A percentile compares a stretch with the other conserved stretches of the same genome.
These are phyloP conservation scores for Epichloe hybrida DNA, from an alignment of 2,329 filamentous ascomycete species.

Conservation along the genomic window DNA sequence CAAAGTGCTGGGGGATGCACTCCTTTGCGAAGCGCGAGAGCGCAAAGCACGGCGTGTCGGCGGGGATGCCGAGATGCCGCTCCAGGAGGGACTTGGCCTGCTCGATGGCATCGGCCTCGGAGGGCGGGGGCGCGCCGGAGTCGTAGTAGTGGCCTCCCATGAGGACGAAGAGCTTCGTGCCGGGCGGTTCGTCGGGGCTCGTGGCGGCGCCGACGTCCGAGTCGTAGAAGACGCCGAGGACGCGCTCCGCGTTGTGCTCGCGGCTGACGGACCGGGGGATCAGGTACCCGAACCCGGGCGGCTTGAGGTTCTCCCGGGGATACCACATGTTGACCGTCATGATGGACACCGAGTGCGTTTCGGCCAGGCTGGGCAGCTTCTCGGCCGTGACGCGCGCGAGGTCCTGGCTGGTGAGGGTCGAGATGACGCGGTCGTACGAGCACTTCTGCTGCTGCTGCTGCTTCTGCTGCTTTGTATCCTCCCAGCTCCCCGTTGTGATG, in stretches of 20 bases:
- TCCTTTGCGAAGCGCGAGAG: conserved; percentile 46
- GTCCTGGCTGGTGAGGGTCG: conserved; percentile 42
- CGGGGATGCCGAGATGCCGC: conserved; percentile 59
- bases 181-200: conserved; percentile 39
- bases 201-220: conserved; percentile 40
- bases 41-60: conserved; percentile 43
- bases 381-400: conserved; percentile 25
- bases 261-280: conserved; percentile 61
- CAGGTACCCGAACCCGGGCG: conserved; percentile 78
- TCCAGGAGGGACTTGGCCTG: conserved; percentile 59
- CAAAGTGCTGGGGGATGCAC: conserved; percentile 82
- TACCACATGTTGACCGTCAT: conserved; percentile 92
- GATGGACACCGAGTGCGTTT: conserved; percentile 59
- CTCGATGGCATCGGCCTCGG: conserved; percentile 48
- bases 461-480: neutral
- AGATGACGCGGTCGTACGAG: conserved; percentile 46
- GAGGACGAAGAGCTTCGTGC: conserved; percentile 88
- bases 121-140: conserved; percentile 33
- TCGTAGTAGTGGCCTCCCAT: conserved; percentile 83
- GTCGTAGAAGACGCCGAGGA: conserved; percentile 87
- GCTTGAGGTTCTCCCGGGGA: conserved; percentile 45
- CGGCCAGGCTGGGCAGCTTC: conserved; percentile 33
- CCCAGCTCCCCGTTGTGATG: conserved; percentile 9
- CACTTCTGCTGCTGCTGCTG: neutral
- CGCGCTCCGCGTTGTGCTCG: conserved; percentile 66